A percentile compares a stretch with the other conserved stretches of the same genome.
These are phyloP conservation scores for Tilletia caries DNA, from an alignment of 1,284 basidiomycete species.

Conservation along the genomic window DNA sequence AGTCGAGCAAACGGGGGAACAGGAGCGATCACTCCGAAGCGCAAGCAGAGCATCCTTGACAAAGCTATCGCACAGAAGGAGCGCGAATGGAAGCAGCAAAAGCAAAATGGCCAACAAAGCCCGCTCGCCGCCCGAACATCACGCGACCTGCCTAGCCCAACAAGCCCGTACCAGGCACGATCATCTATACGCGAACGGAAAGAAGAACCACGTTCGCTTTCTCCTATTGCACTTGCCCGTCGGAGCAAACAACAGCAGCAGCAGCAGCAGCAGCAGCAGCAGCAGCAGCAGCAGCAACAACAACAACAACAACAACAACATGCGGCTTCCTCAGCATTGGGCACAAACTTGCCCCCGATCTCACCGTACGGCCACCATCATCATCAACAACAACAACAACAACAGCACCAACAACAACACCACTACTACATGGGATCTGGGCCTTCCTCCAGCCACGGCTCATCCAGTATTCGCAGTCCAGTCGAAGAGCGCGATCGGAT, in stretches of 20 bases:
- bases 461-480: not conserved
- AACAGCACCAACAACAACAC: no score
- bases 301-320: no score
- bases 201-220: not conserved
- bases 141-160: not conserved
- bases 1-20: no score
- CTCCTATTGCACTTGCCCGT: not conserved
- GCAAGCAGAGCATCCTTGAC: slow-evolving; percentile 8
- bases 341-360: no score
- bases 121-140: not conserved
- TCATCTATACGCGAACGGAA: not conserved
- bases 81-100: not conserved
- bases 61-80: slow-evolving; percentile 10
- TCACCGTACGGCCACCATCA: no score
- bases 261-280: not conserved
- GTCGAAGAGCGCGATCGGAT: slow-evolving; percentile 1
- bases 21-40: not conserved
- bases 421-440: no score
- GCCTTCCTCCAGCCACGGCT: no score
- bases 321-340: no score
- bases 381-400: no score
- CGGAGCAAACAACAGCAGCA: not conserved
- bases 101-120: not conserved
- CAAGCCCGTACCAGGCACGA: not conserved
- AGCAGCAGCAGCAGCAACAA: no score